Base-by-base conservation (phyloP, 2,329 filamentous ascomycete species). In the Neoscytalidium dimidiatum region DNA sequence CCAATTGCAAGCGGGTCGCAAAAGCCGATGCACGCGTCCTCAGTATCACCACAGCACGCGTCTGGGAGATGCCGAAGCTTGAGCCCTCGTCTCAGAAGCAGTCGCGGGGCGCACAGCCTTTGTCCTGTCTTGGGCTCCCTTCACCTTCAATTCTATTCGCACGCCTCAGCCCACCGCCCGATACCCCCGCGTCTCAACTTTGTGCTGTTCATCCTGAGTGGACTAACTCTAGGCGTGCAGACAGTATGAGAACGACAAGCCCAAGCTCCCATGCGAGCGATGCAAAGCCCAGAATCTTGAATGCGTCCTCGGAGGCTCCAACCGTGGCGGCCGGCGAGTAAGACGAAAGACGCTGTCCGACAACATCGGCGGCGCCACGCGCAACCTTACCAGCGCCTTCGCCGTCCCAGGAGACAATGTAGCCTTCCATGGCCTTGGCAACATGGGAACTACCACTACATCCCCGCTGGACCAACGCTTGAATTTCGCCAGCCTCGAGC, bases 301-400 rank as follows among this genome's bases (percentile, higher is more conserved):
- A 66, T 88, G 86, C 71, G 80, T 88, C 11, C 80, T 88, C 21
- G 85, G 85, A 7, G 83, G 83, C 49, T 86, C 84, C 53, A 87
- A 87, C 70, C 82, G 85, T 63, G 86, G 86, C 51, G 86, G 86
- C 14, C 80, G 85, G 64, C 81, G 86, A 52, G 81, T 87, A 65
- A 86, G 63, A 53, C 43, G 85, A 70, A 85, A 84, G 66, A 72
- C 77, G 2, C 52, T 74, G 33, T 26, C 63, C 8, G 53, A 65
- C 67, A 75, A 76, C 52, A 74, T 77, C 58, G 72, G 46, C 61
- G 72, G 44, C 69, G 75, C 62, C 41, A 68, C 33, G 69, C 72
- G 53, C 64, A 63, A 53, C 65, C 69, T 26, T 67, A 69, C 62
- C 21, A 65, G 53, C 51, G 35, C 35, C 63, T 52, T 52, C 35